phyloP scores from a whole-genome alignment of 768 basidiomycete genomes.

The Termitomyces sp. region DNA sequence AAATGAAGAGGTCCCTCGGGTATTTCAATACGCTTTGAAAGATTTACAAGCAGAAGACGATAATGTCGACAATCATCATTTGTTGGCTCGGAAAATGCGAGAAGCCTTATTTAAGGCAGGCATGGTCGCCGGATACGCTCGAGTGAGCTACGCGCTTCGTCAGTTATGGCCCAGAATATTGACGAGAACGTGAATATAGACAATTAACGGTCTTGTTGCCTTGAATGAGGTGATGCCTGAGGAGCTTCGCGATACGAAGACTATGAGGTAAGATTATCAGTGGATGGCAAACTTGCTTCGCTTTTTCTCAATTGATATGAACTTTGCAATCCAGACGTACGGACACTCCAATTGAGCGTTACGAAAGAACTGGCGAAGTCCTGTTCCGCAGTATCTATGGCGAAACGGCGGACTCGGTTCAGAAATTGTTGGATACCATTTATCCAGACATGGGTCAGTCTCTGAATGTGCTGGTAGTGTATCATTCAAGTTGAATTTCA shows the following conservation, averaged over 20 bases:
- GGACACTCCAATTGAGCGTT: constrained; percentile 34
- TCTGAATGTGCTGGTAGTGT: not conserved
- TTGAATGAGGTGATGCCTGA: constrained; percentile 48
- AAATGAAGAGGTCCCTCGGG: constrained; percentile 49
- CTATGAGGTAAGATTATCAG: constrained; percentile 28
- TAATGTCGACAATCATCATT: constrained; percentile 26
- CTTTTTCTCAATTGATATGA: not conserved
- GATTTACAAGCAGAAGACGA: constrained; percentile 30
- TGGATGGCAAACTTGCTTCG: not conserved
- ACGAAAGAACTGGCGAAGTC: constrained; percentile 32
- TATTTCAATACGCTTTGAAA: constrained; percentile 43
- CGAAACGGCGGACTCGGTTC: constrained; percentile 43
- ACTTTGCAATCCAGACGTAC: constrained; percentile 28
- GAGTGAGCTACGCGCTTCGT: constrained; percentile 28
- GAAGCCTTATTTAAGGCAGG: constrained; percentile 62
- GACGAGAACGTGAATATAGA: constrained; percentile 21
- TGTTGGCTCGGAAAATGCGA: constrained; percentile 48
- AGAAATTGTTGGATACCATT: constrained; percentile 37
- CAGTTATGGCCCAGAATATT: not conserved
- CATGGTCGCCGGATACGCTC: constrained; percentile 49
- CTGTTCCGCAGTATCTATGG: constrained; percentile 51
- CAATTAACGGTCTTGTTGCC: constrained; percentile 51
- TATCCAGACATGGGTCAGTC: constrained; percentile 61
- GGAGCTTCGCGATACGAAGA: constrained; percentile 39
- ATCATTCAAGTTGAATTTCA: not conserved